Conservation (phyloP, 352 stramenopile species). For the Phytophthora ohioensis region DNA sequence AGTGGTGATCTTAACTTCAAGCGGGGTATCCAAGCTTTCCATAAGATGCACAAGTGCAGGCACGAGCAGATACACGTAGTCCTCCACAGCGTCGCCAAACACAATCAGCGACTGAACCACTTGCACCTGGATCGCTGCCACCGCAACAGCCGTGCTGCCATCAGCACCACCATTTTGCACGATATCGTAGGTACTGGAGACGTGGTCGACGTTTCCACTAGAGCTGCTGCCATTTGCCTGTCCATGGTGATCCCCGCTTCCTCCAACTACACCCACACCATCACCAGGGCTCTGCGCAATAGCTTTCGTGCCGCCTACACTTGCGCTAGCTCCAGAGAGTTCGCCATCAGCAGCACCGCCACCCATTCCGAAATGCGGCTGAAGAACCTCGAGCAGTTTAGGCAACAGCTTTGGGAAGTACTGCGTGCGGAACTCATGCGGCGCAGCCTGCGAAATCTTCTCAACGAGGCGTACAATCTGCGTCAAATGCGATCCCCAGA, state of each 20-base stretch:
- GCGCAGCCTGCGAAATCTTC: slow-evolving; percentile 80
- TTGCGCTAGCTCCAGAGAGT: slow-evolving; percentile 20
- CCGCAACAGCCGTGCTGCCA: slow-evolving; percentile 19
- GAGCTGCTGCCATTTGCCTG: slow-evolving; percentile 12
- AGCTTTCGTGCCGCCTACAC: slow-evolving; percentile 32
- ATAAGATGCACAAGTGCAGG: slow-evolving; percentile 94
- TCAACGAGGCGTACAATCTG: slow-evolving; percentile 97
- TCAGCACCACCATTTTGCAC: slow-evolving; percentile 36
- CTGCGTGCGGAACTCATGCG: slow-evolving; percentile 79
- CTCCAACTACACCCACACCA: slow-evolving; percentile 15
- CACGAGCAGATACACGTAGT: slow-evolving; percentile 96
- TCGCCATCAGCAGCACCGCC: slow-evolving; percentile 61
- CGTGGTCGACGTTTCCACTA: slow-evolving; percentile 30
- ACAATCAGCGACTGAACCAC: slow-evolving; percentile 92
- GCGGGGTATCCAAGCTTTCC: slow-evolving; percentile 89
- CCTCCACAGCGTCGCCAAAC: slow-evolving; percentile 92
- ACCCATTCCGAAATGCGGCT: slow-evolving; percentile 79
- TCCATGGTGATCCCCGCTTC: slow-evolving; percentile 28
- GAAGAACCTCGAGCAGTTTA: slow-evolving; percentile 88
- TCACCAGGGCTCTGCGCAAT: slow-evolving; percentile 28
- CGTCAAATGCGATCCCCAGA: slow-evolving; percentile 96
- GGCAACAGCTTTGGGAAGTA: slow-evolving; percentile 92
- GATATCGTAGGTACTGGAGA: slow-evolving; percentile 42
- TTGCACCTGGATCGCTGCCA: slow-evolving; percentile 74
- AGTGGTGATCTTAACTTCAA: slow-evolving; percentile 80